Conservation (phyloP, 2,329 filamentous ascomycete genomes). For the Phialophora expanda region DNA sequence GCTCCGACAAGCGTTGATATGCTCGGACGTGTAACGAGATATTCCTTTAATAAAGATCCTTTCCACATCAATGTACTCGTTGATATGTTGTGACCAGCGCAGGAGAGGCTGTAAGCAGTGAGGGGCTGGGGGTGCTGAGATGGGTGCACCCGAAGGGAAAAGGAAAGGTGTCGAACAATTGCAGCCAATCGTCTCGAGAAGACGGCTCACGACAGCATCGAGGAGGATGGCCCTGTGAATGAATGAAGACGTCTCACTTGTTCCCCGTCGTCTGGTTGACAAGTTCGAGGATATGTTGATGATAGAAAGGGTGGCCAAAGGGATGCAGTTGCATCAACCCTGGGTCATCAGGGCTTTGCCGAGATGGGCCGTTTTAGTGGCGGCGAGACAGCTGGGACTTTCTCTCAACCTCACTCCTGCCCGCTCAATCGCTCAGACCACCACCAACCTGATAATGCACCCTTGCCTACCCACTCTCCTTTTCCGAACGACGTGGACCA, state of each 20-base stretch:
- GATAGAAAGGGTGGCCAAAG: constrained; percentile 8
- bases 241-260: constrained; percentile 3
- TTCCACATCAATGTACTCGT: constrained; percentile 6
- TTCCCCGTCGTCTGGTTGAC: constrained; percentile 13
- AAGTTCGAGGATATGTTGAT: constrained; percentile 10
- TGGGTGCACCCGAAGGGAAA: constrained; percentile 19
- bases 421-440: constrained; percentile 19
- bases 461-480: constrained; percentile 21
- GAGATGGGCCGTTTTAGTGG: constrained; percentile 32
- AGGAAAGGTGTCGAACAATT: constrained; percentile 8
- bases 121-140: constrained; percentile 23
- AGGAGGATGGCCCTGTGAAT: constrained; percentile 3
- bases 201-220: constrained; percentile 4
- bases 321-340: constrained; percentile 28
- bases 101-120: constrained; percentile 27
- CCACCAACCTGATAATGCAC: constrained; percentile 31
- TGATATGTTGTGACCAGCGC: constrained; percentile 29
- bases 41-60: constrained; percentile 22
- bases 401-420: constrained; percentile 28
- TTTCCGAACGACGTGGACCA: constrained; percentile 24
- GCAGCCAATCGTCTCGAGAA: constrained; percentile 19
- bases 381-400: constrained; percentile 22
- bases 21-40: constrained; percentile 6
- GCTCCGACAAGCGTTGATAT: background rate
- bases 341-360: constrained; percentile 17